These are phyloP conservation scores for Ambispora gerdemannii DNA, from an alignment of 192 early-diverging fungal species.

Conservation along the genomic window DNA sequence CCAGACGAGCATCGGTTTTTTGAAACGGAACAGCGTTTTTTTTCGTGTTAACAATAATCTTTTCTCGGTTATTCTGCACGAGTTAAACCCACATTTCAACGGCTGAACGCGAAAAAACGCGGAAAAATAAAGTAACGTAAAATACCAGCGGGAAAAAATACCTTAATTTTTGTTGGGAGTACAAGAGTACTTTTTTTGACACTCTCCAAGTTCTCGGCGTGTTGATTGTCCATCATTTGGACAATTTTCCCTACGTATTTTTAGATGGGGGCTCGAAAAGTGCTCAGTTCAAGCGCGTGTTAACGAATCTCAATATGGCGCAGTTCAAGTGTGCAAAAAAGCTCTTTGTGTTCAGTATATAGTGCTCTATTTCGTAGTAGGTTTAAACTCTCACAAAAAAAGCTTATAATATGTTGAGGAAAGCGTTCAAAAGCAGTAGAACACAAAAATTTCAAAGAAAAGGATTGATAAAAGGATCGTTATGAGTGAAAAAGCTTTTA, in stretches of 20 bases:
- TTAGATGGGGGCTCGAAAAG: neutral
- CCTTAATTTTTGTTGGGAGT: neutral
- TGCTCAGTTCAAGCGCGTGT: neutral
- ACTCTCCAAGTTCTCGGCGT: neutral
- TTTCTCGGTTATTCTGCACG: too few species aligned
- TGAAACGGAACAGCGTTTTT: too few species aligned
- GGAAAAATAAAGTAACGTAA: neutral
- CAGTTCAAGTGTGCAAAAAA: neutral
- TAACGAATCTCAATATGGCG: neutral
- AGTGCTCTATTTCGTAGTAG: neutral
- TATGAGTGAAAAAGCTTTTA: too few species aligned
- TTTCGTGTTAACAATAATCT: too few species aligned
- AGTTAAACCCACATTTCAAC: too few species aligned
- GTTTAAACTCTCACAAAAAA: too few species aligned
- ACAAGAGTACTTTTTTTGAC: neutral
- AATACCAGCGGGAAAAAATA: neutral
- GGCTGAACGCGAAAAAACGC: neutral
- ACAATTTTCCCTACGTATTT: too few species aligned
- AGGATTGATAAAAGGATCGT: neutral
- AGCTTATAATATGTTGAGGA: neutral
- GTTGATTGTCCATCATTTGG: neutral
- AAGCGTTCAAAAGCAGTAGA: neutral
- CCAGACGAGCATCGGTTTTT: neutral
- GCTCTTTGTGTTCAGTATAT: neutral
- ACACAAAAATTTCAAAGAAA: neutral